phyloP scores from a whole-genome alignment of 495 filamentous ascomycete species.

The Penicillium salamii region DNA sequence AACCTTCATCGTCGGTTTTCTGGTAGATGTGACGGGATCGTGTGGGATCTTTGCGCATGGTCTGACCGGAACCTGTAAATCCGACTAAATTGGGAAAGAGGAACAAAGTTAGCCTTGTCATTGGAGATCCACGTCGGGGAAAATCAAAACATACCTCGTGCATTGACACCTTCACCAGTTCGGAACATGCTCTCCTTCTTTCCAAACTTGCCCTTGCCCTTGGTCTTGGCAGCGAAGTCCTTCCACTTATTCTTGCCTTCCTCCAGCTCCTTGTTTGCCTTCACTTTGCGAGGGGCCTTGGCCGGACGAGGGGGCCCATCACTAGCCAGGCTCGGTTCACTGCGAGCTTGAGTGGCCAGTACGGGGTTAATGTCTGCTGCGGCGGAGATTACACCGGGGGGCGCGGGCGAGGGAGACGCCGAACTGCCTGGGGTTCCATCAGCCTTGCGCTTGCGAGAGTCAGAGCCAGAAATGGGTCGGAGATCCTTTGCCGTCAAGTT shows the following conservation, averaged over 20 bases:
- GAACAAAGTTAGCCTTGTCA: constrained; percentile 10
- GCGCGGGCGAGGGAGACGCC: constrained; percentile 45
- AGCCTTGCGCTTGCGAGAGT: constrained; percentile 85
- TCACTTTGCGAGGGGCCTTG: constrained; percentile 77
- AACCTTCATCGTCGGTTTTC: constrained; percentile 69
- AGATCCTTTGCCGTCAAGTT: constrained; percentile 83
- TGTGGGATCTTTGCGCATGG: constrained; percentile 87
- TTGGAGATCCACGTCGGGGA: too few relatives aligned
- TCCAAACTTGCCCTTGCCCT: constrained; percentile 73
- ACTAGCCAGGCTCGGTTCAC: constrained; percentile 61
- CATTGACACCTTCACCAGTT: constrained; percentile 79
- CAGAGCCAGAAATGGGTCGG: constrained; percentile 63
- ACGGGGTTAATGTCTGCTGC: constrained; percentile 82
- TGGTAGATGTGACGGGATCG: constrained; percentile 86
- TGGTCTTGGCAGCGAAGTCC: constrained; percentile 79
- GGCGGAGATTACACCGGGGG: constrained; percentile 75
- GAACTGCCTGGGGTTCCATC: constrained; percentile 65
- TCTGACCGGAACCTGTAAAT: constrained; percentile 89
- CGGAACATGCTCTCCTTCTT: constrained; percentile 98
- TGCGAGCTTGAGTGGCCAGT: constrained; percentile 66
- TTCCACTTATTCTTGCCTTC: constrained; percentile 93
- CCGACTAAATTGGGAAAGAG: constrained; percentile 61
- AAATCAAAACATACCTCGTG: constrained; percentile 62
- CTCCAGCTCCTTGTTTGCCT: constrained; percentile 86
- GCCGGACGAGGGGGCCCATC: constrained; percentile 64